Evolutionary conservation across 78 protist genomes (phyloP).

Genomic region (Planoprotostelium fungivorum): DNA sequence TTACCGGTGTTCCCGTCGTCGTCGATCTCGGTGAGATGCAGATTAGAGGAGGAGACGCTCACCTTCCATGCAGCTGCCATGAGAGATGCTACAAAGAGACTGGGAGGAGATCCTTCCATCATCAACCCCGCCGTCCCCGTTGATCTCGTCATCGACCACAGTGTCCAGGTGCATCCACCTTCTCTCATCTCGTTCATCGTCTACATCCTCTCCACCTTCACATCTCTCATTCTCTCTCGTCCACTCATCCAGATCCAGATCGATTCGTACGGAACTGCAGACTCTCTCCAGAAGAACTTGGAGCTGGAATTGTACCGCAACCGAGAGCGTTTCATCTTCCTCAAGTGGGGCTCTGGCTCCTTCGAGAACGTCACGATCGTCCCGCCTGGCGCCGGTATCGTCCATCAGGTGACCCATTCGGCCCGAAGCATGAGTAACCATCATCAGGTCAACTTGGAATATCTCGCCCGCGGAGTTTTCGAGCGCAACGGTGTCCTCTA

Average conservation of each 20-base stretch:
- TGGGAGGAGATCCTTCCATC: slow-evolving; percentile 84
- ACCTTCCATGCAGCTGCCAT: slow-evolving; percentile 70
- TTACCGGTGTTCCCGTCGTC: slow-evolving; percentile 87
- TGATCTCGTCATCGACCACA: slow-evolving; percentile 84
- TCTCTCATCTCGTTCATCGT: not conserved
- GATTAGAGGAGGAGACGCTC: not conserved
- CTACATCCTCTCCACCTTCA: not conserved
- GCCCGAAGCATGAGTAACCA: not conserved
- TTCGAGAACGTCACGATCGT: slow-evolving; percentile 69
- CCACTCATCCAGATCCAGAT: not conserved
- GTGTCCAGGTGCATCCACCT: slow-evolving; percentile 62
- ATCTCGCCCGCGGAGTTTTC: slow-evolving; percentile 80
- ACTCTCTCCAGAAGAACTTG: slow-evolving; percentile 62
- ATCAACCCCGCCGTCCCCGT: slow-evolving; percentile 87
- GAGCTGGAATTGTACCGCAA: slow-evolving; percentile 75
- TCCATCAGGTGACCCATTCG: slow-evolving; percentile 67
- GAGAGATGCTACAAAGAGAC: slow-evolving; percentile 75
- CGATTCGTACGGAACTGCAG: slow-evolving; percentile 8
- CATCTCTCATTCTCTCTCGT: not conserved
- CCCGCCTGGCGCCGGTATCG: slow-evolving; percentile 91
- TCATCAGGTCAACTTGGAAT: slow-evolving; percentile 76
- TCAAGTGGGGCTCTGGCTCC: slow-evolving; percentile 82
- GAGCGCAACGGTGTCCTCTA: slow-evolving; percentile 58
- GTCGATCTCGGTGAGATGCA: slow-evolving; percentile 31
- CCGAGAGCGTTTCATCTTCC: slow-evolving; percentile 77